Base-by-base conservation (phyloP, 345 rosid genomes). In the Pistacia integerrima region DNA sequence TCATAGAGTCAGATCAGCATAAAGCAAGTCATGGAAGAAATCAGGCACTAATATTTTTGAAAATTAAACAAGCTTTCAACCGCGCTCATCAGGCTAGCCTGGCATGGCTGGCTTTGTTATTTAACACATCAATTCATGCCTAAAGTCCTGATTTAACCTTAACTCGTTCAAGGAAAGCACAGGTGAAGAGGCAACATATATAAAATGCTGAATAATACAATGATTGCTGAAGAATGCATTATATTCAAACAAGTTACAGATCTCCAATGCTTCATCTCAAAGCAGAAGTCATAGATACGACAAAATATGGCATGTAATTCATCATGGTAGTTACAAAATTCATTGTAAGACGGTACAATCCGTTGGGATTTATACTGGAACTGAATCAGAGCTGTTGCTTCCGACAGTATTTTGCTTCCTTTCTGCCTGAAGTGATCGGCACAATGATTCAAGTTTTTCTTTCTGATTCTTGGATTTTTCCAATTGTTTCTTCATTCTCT, bases 391-490 rank as follows among this genome's bases (percentile, higher is more conserved):
- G 77, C 61, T 65, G 77, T 61, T 85, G 79, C 80, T 69, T 46
- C 60, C 81, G 1, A 17, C 61, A 0, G 86, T 60, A 64, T 78
- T 85, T 74, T 87, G 96, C 78, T 87, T 93, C 85, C 98, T 85
- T 82, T 95, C 97, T 11, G 96, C 94, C 80, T 91, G 99, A 78
- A 93, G 97, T n/a, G 96, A 88, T 67, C 98, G 87, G 84, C 96
- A 95, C 73, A 93, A 82, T 10, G 94, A 91, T 82, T 95, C 99
- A 48, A 91, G 93, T 85, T 87, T 93, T 57, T 89, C 96, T 82
- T 95, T 95, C 84, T 95, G 99, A 67, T 95, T 95, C 89, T 87
- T 95, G 28, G 88, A 86, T 85, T 89, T 95, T 89, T 93, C 94
- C 78, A 93, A 78, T 69, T 83, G 90, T 81, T 90, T 89, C 91